Conservation (phyloP, 2,329 filamentous ascomycete species). For the Fusarium napiforme region DNA sequence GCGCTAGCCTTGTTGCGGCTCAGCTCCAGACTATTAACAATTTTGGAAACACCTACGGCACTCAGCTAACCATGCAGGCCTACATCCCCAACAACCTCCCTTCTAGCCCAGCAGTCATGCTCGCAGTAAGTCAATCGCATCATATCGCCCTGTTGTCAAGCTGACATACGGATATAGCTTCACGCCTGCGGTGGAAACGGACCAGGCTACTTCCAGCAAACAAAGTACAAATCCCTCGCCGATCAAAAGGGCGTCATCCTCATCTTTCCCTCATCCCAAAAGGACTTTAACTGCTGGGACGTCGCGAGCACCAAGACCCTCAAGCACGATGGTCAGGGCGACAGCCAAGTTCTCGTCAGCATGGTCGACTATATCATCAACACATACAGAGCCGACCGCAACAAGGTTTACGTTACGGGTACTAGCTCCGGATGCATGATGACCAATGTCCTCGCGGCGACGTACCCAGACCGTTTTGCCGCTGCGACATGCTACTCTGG, state of each 20-base stretch:
- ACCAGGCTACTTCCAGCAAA: constrained; percentile 5
- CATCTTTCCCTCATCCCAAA: neutral
- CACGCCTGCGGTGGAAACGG: constrained; percentile 3
- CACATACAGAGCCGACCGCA: neutral
- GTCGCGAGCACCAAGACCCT: constrained; percentile 6
- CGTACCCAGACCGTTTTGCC: constrained; percentile 4
- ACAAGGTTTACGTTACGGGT: constrained; percentile 5
- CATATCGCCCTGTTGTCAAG: accelerated
- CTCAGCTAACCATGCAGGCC: neutral
- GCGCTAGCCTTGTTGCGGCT: constrained; percentile 10
- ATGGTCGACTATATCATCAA: constrained; percentile 16
- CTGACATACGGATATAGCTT: neutral
- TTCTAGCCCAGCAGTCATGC: neutral
- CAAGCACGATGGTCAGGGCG: constrained; percentile 10
- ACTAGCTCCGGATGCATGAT: constrained; percentile 20
- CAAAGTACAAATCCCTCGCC: constrained; percentile 3
- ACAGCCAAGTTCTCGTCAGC: constrained; percentile 11
- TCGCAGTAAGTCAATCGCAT: neutral
- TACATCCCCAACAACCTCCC: constrained; percentile 4
- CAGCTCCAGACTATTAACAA: constrained; percentile 21
- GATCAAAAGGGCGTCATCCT: constrained; percentile 1
- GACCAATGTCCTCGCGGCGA: constrained; percentile 15
- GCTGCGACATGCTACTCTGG: constrained; percentile 16
- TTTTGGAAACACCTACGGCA: constrained; percentile 5
- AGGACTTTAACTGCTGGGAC: constrained; percentile 12